These are phyloP conservation scores for Mortierella sp. DNA, from an alignment of 371 early-diverging fungal genomes.

Conservation along the genomic window DNA sequence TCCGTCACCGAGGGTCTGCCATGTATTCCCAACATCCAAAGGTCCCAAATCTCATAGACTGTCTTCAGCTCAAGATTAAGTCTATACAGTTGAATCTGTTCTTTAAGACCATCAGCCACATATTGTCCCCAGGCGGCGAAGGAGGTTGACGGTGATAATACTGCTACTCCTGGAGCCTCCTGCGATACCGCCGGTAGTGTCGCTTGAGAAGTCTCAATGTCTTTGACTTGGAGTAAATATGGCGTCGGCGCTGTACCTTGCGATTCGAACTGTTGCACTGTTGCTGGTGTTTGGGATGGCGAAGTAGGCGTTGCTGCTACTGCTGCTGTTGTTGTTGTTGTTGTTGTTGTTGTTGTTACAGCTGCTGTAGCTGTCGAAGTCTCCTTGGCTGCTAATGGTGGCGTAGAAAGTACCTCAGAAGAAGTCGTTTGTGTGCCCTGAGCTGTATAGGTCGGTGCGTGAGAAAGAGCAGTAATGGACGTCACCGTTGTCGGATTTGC, in stretches of 20 bases:
- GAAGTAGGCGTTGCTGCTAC: neutral
- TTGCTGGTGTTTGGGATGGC: neutral
- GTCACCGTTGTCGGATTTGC: neutral
- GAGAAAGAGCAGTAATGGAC: neutral
- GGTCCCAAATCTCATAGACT: conserved; percentile 6
- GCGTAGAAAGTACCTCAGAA: neutral
- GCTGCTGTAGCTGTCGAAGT: neutral
- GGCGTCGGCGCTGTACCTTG: neutral
- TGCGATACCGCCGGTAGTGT: neutral
- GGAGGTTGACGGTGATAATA: neutral
- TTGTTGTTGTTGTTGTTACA: neutral
- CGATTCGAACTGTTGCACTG: too few relatives aligned
- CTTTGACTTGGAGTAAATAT: neutral
- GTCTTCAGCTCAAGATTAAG: neutral
- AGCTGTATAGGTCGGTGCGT: neutral
- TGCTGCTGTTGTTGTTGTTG: neutral
- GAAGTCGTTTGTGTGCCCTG: neutral
- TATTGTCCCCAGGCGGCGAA: too few relatives aligned
- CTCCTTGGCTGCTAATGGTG: neutral
- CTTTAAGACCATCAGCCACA: neutral
- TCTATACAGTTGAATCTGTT: neutral
- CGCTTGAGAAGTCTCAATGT: neutral
- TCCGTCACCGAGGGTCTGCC: neutral
- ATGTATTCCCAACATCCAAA: neutral
- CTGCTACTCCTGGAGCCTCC: neutral